A percentile compares a stretch with the other conserved stretches of the same genome.
phyloP scores from a whole-genome alignment of 2,329 filamentous ascomycete genomes.

The Periconia sp. region DNA sequence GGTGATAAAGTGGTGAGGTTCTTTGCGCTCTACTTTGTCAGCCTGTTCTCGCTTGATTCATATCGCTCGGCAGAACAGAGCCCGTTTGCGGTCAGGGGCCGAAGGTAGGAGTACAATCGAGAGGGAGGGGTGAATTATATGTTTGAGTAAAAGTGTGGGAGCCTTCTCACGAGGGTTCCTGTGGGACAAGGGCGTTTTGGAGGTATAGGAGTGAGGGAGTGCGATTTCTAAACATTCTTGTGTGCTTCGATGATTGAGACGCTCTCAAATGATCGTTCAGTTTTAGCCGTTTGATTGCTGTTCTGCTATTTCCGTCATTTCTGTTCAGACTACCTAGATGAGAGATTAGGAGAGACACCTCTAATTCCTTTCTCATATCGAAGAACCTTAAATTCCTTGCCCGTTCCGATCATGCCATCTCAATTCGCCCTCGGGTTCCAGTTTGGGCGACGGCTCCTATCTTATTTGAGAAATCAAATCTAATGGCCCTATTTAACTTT shows the following conservation, averaged over 20 bases:
- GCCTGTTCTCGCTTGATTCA: conserved; percentile 49
- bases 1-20: conserved; percentile 47
- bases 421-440: no score
- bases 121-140: not conserved
- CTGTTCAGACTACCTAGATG: no score
- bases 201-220: not conserved
- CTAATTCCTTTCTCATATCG: no score
- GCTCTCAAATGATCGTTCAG: not conserved
- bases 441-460: no score
- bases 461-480: no score
- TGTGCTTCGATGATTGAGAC: not conserved
- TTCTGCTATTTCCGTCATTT: no score
- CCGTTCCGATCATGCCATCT: no score
- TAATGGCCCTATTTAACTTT: no score
- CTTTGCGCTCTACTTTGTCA: conserved; percentile 49
- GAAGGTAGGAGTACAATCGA: not conserved
- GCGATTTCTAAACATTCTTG: not conserved
- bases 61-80: conserved; percentile 48
- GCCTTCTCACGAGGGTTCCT: not conserved
- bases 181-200: not conserved
- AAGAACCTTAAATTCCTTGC: no score
- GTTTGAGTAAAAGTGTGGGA: not conserved
- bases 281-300: no score
- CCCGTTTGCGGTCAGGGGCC: conserved; percentile 44
- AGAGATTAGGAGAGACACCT: no score